A percentile compares a stretch with the other conserved stretches of the same genome.
Evolutionary conservation across 768 basidiomycete species (phyloP).

Genomic region (Jaapia argillacea): DNA sequence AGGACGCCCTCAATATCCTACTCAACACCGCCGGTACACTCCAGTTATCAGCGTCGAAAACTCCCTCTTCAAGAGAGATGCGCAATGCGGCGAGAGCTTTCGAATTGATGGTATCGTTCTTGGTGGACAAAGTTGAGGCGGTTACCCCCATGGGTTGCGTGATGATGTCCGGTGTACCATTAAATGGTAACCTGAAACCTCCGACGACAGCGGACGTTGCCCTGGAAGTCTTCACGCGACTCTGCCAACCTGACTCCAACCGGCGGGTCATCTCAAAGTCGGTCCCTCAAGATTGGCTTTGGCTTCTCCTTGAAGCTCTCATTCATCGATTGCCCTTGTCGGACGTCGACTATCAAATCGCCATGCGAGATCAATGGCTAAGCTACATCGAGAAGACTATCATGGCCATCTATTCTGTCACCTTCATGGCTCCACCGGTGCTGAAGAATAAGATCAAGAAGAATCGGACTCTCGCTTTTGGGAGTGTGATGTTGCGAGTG

Average conservation of each 20-base stretch:
- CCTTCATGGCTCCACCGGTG: constrained; percentile 70
- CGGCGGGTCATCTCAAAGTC: constrained; percentile 59
- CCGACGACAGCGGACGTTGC: constrained; percentile 61
- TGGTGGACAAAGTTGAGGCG: constrained; percentile 61
- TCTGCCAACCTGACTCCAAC: constrained; percentile 70
- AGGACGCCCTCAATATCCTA: constrained; percentile 67
- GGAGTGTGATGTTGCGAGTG: constrained; percentile 60
- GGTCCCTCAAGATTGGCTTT: constrained; percentile 48
- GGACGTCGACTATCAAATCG: constrained; percentile 63
- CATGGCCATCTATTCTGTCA: constrained; percentile 79
- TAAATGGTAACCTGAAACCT: constrained; percentile 35
- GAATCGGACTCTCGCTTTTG: constrained; percentile 58
- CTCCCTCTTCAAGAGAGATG: constrained; percentile 26
- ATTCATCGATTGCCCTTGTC: constrained; percentile 78
- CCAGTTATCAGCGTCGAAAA: constrained; percentile 30
- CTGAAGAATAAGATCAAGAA: constrained; percentile 63
- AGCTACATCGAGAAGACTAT: constrained; percentile 71
- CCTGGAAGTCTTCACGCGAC: constrained; percentile 76
- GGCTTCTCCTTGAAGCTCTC: constrained; percentile 56
- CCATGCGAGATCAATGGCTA: constrained; percentile 49
- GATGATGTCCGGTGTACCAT: constrained; percentile 38
- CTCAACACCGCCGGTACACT: constrained; percentile 47
- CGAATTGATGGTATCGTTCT: constrained; percentile 62
- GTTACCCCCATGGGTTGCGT: constrained; percentile 50
- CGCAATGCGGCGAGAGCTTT: constrained; percentile 50